phyloP scores from a whole-genome alignment of 2,329 filamentous ascomycete genomes.

The Calonectria henricotiae region DNA sequence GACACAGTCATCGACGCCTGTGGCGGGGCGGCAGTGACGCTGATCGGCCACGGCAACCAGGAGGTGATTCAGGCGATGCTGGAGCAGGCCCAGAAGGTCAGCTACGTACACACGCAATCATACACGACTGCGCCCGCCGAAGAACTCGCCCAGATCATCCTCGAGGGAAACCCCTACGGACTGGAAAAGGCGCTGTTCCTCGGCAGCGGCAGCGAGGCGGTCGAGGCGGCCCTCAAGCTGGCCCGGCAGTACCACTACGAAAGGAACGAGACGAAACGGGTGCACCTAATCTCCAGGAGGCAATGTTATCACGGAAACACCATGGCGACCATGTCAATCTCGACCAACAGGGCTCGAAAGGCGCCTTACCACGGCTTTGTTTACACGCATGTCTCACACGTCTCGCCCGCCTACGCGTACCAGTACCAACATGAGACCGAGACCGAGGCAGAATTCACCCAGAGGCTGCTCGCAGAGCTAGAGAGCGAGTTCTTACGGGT shows the following conservation, averaged over 20 bases:
- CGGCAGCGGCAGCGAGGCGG: constrained; percentile 56
- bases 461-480: constrained; percentile 55
- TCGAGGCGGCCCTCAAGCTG: constrained; percentile 66
- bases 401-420: constrained; percentile 39
- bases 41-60: constrained; percentile 74
- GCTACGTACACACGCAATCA: constrained; percentile 48
- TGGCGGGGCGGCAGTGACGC: constrained; percentile 78
- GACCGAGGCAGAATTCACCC: constrained; percentile 33
- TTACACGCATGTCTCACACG: constrained; percentile 45
- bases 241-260: constrained; percentile 66
- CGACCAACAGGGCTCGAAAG: constrained; percentile 42
- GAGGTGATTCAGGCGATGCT: constrained; percentile 71
- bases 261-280: constrained; percentile 50
- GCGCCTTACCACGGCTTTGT: constrained; percentile 41
- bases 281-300: constrained; percentile 58
- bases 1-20: constrained; percentile 77
- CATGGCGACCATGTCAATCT: constrained; percentile 61
- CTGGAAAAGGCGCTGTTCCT: constrained; percentile 51
- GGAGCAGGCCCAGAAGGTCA: constrained; percentile 65
- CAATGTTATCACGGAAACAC: constrained; percentile 67
- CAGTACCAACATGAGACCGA: constrained; percentile 31
- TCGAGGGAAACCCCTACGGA: constrained; percentile 41
- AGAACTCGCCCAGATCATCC: constrained; percentile 43
- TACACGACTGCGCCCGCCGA: constrained; percentile 47
- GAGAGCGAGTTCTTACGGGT: constrained; percentile 63